Evolutionary conservation across 2,329 filamentous ascomycete genomes (phyloP), one percentile per base, ranked within the genome.

Genomic region (Diaporthe sp.): DNA sequence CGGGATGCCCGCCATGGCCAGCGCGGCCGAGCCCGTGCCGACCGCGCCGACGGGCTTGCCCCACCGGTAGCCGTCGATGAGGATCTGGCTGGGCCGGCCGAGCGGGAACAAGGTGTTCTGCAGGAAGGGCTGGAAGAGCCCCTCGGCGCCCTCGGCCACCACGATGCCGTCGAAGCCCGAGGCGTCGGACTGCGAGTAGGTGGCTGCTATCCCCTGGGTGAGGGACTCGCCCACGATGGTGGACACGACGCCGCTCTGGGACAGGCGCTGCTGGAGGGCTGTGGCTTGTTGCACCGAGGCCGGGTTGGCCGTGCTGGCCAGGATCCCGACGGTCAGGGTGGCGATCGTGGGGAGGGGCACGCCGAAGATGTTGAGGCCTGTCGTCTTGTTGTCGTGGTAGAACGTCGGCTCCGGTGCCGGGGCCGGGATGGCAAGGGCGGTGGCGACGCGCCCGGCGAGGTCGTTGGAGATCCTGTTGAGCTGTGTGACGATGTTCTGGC

Each of bases 401-500:
- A 88, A 95, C 0, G 84, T 91, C 1, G 86, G 78, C 77, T 95
- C 92, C 0, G 92, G 87, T 0, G 84, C 83, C 0, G 93, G 93
- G 0, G 88, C 89, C 0, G 86, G 82, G 70, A 94, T 78, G 34
- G 90, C 91, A n/a, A 95, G 83, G 1, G 89, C 92, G 1, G 83
- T 79, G 12, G 91, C 92, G 0, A 95, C 92, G 17, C 92, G 91
- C 2, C 83, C 85, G 4, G 93, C 93, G 13, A 95, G 83, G 78
- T 94, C 91, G 81, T 95, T 89, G 81, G 88, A 90, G 79, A 95
- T 86, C 59, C 87, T 88, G 86, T 95, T 95, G 15, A 95, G 88
- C 80, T 95, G 93, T 22, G 85, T 84, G 57, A 95, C 86, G 1
- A 94, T 90, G 77, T 94, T 94, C 78, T 89, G 83, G 83, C 91